These are phyloP conservation scores for Kodamaea anthophila DNA, from an alignment of 1,139 yeast genomes.

Conservation along the genomic window DNA sequence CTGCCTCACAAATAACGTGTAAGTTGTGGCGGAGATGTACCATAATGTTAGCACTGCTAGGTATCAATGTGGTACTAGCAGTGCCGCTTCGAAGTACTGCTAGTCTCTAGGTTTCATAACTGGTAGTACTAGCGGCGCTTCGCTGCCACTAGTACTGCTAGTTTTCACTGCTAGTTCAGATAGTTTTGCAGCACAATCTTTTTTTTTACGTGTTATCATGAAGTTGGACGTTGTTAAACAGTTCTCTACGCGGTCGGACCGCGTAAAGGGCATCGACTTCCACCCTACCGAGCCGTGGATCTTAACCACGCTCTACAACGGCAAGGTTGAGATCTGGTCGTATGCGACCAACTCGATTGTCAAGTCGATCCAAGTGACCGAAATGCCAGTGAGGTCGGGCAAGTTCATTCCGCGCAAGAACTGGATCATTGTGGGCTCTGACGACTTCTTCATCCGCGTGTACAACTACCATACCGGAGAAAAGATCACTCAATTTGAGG, in stretches of 20 bases:
- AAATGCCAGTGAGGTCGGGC: constrained; percentile 93
- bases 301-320: constrained; percentile 78
- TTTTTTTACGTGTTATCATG: too few relatives aligned
- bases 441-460: constrained; percentile 89
- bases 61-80: too few relatives aligned
- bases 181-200: too few relatives aligned
- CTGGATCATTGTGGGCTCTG: constrained; percentile 96
- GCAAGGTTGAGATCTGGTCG: constrained; percentile 87
- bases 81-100: too few relatives aligned
- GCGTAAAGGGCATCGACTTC: constrained; percentile 96
- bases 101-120: too few relatives aligned
- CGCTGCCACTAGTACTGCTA: too few relatives aligned
- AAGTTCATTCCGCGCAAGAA: constrained; percentile 91
- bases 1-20: too few relatives aligned
- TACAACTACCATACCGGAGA: constrained; percentile 95
- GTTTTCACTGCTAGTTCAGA: constrained; percentile 4
- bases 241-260: constrained; percentile 82
- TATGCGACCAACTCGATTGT: constrained; percentile 65
- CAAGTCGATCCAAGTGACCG: constrained; percentile 70
- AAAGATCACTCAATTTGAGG: constrained; percentile 90
- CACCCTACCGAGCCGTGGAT: constrained; percentile 99
- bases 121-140: too few relatives aligned
- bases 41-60: too few relatives aligned
- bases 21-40: too few relatives aligned
- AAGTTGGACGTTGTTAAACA: constrained; percentile 58